Base-by-base conservation (phyloP, 2,329 filamentous ascomycete genomes). In the Aspergillus sclerotialis region DNA sequence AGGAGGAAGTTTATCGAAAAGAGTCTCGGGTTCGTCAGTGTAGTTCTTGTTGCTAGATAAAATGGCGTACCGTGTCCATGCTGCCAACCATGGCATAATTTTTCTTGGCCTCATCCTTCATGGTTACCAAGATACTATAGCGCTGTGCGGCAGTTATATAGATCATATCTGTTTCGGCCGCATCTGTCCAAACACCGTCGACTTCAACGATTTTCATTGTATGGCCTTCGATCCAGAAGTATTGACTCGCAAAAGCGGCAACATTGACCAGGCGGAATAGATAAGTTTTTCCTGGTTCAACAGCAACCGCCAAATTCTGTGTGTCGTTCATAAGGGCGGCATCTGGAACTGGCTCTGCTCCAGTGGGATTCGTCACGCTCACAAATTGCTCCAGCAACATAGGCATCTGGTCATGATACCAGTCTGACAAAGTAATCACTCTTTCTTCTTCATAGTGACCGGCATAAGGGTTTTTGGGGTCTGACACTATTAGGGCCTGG, bases 211-310 rank as follows among this genome's bases (percentile, higher is more conserved):
- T 76, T 14, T 66, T 72, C 62, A 85, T 76, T 23, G 73, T 78
- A 34, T 69, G 64, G 26, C 52, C 60, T 40, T 67, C 62, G 28
- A 69, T 60, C 36, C 55, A 65, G 34, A 72, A 56, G 42, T 66
- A 65, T 42, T 69, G 66, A 23, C 58, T 60, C 4, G 62, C 63
- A 59, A 86, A 86, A 10, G 80, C 82, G 14, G 78, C 82, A 10
- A 85, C 76, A 50, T 86, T 86, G 47, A 84, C 68, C 44, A 86
- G 65, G 19, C 79, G 77, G 48, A 89, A 70, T 9, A 84, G 64
- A 40, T 88, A 87, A 0, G 78, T 87, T 46, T 75, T 82, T 1
- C 73, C 73, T 0, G 81, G 75, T 43, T 78, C 51, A n/a, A 85
- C 71, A 0, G 65, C 40, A 10, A 85, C 57, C 1, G 60, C 70